Conservation (phyloP, 1,284 basidiomycete genomes). For the Stygiomarasmius scandens region DNA sequence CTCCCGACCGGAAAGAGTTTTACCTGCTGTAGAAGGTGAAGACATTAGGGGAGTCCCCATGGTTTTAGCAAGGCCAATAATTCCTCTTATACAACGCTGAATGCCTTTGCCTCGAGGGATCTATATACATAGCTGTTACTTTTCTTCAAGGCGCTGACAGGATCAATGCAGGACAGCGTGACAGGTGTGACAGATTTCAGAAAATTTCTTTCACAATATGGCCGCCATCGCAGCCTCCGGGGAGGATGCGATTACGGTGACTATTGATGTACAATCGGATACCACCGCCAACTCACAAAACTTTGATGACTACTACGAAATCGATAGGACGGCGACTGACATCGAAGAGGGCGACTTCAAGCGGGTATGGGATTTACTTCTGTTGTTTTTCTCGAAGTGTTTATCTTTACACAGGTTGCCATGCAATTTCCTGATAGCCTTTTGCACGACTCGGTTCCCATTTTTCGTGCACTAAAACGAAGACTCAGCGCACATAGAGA, state of each 20-base stretch:
- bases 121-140: no score
- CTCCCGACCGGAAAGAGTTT: no score
- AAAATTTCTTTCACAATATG: not conserved
- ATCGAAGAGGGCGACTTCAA: conserved; percentile 58
- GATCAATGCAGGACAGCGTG: no score
- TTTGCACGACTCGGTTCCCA: conserved; percentile 83
- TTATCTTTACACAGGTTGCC: conserved; percentile 60
- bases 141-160: no score
- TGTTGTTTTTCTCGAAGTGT: not conserved
- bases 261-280: conserved; percentile 47
- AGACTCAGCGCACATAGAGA: conserved; percentile 55
- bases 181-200: no score
- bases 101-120: no score
- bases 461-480: conserved; percentile 75
- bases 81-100: no score
- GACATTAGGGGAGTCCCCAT: no score
- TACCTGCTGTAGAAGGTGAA: no score
- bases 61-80: no score
- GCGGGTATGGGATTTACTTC: conserved; percentile 45
- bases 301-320: conserved; percentile 65
- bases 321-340: conserved; percentile 54
- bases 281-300: conserved; percentile 35
- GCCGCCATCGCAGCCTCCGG: conserved; percentile 59
- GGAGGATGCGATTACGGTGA: conserved; percentile 59
- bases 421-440: conserved; percentile 97